Conservation (phyloP, 1,284 basidiomycete genomes). For the Apiotrichum akiyoshidainum region DNA sequence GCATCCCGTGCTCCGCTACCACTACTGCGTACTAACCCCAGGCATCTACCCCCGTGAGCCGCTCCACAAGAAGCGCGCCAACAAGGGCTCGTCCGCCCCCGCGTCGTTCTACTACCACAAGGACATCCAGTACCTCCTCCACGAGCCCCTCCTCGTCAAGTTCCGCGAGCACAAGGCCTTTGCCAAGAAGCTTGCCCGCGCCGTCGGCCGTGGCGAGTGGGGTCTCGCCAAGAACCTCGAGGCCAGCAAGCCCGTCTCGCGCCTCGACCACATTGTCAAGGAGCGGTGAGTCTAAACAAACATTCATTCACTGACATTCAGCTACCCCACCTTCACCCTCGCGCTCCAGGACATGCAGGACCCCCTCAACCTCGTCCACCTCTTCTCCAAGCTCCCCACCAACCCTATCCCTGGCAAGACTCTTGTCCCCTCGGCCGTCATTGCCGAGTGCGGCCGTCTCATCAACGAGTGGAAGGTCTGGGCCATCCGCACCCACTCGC, state of each 20-base stretch:
- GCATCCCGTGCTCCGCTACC: not conserved
- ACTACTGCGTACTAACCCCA: slow-evolving; percentile 42
- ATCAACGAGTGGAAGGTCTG: slow-evolving; percentile 87
- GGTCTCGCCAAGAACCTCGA: slow-evolving; percentile 89
- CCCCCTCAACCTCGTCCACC: slow-evolving; percentile 88
- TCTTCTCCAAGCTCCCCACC: slow-evolving; percentile 86
- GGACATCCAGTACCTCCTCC: slow-evolving; percentile 95
- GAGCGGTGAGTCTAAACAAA: slow-evolving; percentile 58
- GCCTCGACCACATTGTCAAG: slow-evolving; percentile 94
- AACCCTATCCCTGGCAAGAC: slow-evolving; percentile 58
- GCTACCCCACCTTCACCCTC: slow-evolving; percentile 93
- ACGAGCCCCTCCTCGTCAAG: slow-evolving; percentile 94
- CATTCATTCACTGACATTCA: not conserved
- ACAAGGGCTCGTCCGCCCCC: slow-evolving; percentile 95
- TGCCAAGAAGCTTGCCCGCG: slow-evolving; percentile 92
- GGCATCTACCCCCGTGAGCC: slow-evolving; percentile 98
- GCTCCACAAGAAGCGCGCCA: slow-evolving; percentile 84
- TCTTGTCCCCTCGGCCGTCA: slow-evolving; percentile 75
- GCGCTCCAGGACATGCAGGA: slow-evolving; percentile 96
- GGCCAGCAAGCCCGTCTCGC: slow-evolving; percentile 83
- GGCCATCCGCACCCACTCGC: slow-evolving; percentile 79
- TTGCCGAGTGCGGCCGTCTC: slow-evolving; percentile 86
- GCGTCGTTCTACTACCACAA: slow-evolving; percentile 99
- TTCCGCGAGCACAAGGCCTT: slow-evolving; percentile 97
- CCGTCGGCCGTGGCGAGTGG: slow-evolving; percentile 93